A percentile compares a stretch with the other conserved stretches of the same genome.
Evolutionary conservation across 352 stramenopile genomes (phyloP).

Genomic region (Globisporangium paroecandrum): DNA sequence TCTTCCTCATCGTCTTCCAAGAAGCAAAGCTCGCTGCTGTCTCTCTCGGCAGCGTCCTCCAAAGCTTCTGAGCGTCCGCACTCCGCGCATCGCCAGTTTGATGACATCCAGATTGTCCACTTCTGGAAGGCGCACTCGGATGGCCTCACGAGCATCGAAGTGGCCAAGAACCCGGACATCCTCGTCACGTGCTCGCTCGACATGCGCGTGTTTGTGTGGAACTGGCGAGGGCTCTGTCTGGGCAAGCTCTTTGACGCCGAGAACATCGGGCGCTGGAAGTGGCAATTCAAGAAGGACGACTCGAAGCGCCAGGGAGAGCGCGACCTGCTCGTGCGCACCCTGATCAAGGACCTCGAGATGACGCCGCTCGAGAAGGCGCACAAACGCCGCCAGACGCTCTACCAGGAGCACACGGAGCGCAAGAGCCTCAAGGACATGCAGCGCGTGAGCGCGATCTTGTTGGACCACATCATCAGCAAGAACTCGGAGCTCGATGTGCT

Average conservation of each 20-base stretch:
- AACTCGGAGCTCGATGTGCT: slow-evolving; percentile 48
- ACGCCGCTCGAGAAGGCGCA: slow-evolving; percentile 38
- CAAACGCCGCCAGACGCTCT: slow-evolving; percentile 37
- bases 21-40: slow-evolving; percentile 7
- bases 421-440: slow-evolving; percentile 44
- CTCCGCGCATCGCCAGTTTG: background rate
- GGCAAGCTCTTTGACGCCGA: slow-evolving; percentile 68
- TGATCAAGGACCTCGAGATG: slow-evolving; percentile 50
- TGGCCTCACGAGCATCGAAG: slow-evolving; percentile 50
- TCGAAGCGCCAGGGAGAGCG: slow-evolving; percentile 42
- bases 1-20: background rate
- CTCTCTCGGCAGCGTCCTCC: background rate
- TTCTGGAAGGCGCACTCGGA: slow-evolving; percentile 52
- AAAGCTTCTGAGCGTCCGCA: background rate
- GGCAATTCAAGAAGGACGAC: slow-evolving; percentile 59
- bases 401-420: slow-evolving; percentile 45
- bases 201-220: slow-evolving; percentile 68
- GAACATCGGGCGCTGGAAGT: slow-evolving; percentile 38
- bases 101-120: slow-evolving; percentile 14
- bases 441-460: slow-evolving; percentile 46
- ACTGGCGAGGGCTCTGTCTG: slow-evolving; percentile 54
- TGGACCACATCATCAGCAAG: slow-evolving; percentile 70
- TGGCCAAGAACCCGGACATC: slow-evolving; percentile 58
- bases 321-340: slow-evolving; percentile 28
- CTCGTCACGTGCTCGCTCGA: slow-evolving; percentile 60